Percentiles rank a stretch among this genome's conserved stretches.
Evolutionary conservation across 768 basidiomycete species (phyloP).

Genomic region (Leucosporidium creatinivorum): DNA sequence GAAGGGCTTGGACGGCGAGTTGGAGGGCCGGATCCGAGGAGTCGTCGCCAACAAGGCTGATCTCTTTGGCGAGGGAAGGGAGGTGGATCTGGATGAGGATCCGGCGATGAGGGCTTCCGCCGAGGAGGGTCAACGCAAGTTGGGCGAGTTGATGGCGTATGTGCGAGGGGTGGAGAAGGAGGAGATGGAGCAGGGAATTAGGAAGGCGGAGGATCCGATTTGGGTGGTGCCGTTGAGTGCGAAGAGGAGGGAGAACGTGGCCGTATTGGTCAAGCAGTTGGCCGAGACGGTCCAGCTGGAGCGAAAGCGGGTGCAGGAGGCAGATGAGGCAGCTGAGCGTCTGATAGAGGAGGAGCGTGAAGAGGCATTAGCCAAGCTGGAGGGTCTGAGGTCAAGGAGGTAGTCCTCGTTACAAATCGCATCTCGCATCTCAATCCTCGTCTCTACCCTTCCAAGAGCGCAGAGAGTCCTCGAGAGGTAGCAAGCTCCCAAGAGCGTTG

Average conservation of each 20-base stretch:
- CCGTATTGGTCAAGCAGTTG: constrained; percentile 61
- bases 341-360: constrained; percentile 45
- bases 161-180: not conserved
- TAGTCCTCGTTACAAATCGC: too few species aligned
- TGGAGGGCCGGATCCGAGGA: constrained; percentile 67
- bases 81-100: constrained; percentile 47
- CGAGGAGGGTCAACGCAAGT: constrained; percentile 11
- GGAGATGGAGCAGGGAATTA: constrained; percentile 43
- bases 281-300: constrained; percentile 65
- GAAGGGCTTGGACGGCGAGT: constrained; percentile 54
- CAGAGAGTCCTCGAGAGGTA: too few species aligned
- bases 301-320: constrained; percentile 70
- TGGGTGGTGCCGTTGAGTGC: constrained; percentile 71
- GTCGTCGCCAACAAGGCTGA: constrained; percentile 96
- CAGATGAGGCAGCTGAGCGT: constrained; percentile 63
- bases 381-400: too few species aligned
- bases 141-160: constrained; percentile 1
- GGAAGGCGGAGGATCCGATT: constrained; percentile 43
- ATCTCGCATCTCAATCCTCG: too few species aligned
- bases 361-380: constrained; percentile 46
- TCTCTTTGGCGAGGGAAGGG: constrained; percentile 50
- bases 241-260: constrained; percentile 75
- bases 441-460: too few species aligned
- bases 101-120: constrained; percentile 55
- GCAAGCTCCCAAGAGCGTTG: too few species aligned